A percentile compares a stretch with the other conserved stretches of the same genome.
phyloP scores from a whole-genome alignment of 495 filamentous ascomycete species.

The Aspergillus sclerotioniger region DNA sequence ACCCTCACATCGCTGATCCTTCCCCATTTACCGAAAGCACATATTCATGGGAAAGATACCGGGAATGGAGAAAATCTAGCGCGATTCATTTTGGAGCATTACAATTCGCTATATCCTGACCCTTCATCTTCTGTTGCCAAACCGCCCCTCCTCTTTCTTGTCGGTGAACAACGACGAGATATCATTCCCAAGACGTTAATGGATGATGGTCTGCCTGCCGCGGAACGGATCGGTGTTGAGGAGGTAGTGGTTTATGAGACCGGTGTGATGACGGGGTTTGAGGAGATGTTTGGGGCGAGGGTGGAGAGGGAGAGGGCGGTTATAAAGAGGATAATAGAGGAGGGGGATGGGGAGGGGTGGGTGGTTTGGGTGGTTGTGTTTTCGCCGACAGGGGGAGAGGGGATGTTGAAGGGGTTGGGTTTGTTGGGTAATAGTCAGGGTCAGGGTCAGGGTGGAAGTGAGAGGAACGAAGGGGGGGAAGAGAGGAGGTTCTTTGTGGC shows the following conservation, averaged over 20 bases:
- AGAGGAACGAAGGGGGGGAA: slow-evolving; percentile 10
- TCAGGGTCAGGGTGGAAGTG: slow-evolving; percentile 10
- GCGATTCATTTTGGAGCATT: slow-evolving; percentile 71
- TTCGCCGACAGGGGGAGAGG: slow-evolving; percentile 83
- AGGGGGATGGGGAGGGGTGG: slow-evolving; percentile 16
- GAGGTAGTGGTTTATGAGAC: slow-evolving; percentile 87
- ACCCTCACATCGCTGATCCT: slow-evolving; percentile 60
- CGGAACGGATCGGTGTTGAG: slow-evolving; percentile 58
- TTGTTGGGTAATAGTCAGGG: too few relatives aligned
- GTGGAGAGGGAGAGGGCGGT: slow-evolving; percentile 20
- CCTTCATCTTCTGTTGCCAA: too few relatives aligned
- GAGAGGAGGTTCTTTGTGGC: slow-evolving; percentile 58
- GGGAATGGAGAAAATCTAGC: slow-evolving; percentile 82
- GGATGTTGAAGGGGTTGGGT: slow-evolving; percentile 65
- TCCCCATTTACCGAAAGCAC: slow-evolving; percentile 42
- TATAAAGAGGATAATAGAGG: slow-evolving; percentile 21
- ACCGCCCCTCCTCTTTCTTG: slow-evolving; percentile 75
- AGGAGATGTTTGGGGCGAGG: slow-evolving; percentile 54
- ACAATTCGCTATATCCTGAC: slow-evolving; percentile 41
- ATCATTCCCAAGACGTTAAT: slow-evolving; percentile 80
- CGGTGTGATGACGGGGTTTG: slow-evolving; percentile 71
- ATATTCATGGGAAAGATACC: slow-evolving; percentile 69
- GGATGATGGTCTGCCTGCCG: slow-evolving; percentile 38
- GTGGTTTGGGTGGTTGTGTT: slow-evolving; percentile 87
- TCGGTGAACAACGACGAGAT: slow-evolving; percentile 82